Conservation (phyloP, 768 basidiomycete species). For the Lanmaoa pseudosensibilis region DNA sequence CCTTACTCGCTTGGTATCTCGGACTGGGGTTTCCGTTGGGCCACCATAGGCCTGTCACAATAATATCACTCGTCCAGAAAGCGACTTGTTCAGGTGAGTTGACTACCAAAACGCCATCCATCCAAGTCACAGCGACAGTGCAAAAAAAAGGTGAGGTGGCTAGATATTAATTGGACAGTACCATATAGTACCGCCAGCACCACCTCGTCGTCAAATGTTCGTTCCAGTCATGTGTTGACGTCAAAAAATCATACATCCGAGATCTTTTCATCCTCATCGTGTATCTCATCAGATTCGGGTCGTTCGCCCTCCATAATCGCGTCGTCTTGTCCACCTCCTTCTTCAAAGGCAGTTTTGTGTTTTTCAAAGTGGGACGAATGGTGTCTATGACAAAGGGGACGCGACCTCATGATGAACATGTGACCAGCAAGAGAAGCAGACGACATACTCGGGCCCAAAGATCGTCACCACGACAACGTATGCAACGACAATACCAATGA, state of each 20-base stretch:
- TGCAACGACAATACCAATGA: conserved; percentile 78
- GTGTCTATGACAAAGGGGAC: conserved; percentile 40
- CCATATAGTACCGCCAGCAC: not conserved
- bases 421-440: not conserved
- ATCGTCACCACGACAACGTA: conserved; percentile 75
- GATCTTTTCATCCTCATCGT: conserved; percentile 21
- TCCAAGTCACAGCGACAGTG: no score
- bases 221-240: not conserved
- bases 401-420: not conserved
- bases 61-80: no score
- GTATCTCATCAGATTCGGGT: conserved; percentile 7
- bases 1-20: no score
- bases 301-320: conserved; percentile 34
- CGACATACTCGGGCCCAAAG: conserved; percentile 73
- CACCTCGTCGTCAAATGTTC: not conserved
- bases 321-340: conserved; percentile 62
- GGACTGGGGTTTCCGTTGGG: no score
- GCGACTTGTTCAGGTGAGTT: not conserved
- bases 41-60: no score
- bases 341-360: conserved; percentile 75
- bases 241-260: conserved; percentile 13
- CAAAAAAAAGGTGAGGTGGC: not conserved
- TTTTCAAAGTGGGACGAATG: conserved; percentile 85
- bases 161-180: not conserved
- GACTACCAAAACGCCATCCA: no score